Conservation (phyloP, 129 eudicot species). For the sunflower (Helianthus annuus) region HanXRQr2.0-SUNRISE NC_035435.2:176157192-176157691, state of each 20-base stretch:
- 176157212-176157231: conserved; percentile 92
- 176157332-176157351: conserved; percentile 80
- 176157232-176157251: conserved; percentile 63
- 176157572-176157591: conserved; percentile 64
- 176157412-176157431: conserved; percentile 72
- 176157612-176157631: conserved; percentile 62
- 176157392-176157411: conserved; percentile 64
- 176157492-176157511: conserved; percentile 80
- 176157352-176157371: conserved; percentile 69
- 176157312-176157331: conserved; percentile 43
- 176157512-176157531: conserved; percentile 59
- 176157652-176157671: conserved; percentile 65
- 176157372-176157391: conserved; percentile 78
- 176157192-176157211: conserved; percentile 80
- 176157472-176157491: conserved; percentile 62
- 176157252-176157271: conserved; percentile 38
- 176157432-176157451: conserved; percentile 94
- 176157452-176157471: conserved; percentile 72
- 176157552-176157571: conserved; percentile 98
- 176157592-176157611: conserved; percentile 77
- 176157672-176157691: conserved; percentile 85
- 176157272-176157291: neutral
- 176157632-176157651: conserved; percentile 80
- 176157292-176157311: neutral
- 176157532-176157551: conserved; percentile 87